Evolutionary conservation across 257 asterid species (phyloP).

Genomic region (Jacaranda copaia): DNA sequence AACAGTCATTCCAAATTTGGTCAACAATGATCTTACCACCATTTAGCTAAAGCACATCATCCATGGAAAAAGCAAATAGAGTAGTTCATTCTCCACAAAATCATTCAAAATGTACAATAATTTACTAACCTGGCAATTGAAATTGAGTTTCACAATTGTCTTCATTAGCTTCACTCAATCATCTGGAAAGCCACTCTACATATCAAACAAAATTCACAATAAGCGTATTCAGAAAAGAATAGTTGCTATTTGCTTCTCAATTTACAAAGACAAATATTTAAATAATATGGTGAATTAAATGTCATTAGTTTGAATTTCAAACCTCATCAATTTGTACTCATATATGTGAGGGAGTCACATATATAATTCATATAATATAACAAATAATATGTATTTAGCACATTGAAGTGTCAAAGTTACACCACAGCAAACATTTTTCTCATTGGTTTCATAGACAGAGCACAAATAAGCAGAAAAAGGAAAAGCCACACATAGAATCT

Average conservation of each 20-base stretch:
- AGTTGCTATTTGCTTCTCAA: neutral
- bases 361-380: no score
- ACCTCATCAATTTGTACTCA: no score
- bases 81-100: constrained; percentile 13
- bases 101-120: neutral
- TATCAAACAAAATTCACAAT: constrained; percentile 13
- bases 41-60: constrained; percentile 12
- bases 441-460: neutral
- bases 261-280: neutral
- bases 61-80: neutral
- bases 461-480: neutral
- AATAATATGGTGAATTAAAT: constrained; percentile 11
- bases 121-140: constrained; percentile 77
- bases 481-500: neutral
- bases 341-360: no score
- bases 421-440: neutral
- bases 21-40: constrained; percentile 16
- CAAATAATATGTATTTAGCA: no score
- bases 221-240: constrained; percentile 14
- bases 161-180: constrained; percentile 77
- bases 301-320: no score
- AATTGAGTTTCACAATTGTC: constrained; percentile 54
- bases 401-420: constrained; percentile 1
- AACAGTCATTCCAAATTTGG: neutral
- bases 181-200: constrained; percentile 85